phyloP scores from a whole-genome alignment of 495 filamentous ascomycete species.

The Penicillium macrosclerotiorum region DNA sequence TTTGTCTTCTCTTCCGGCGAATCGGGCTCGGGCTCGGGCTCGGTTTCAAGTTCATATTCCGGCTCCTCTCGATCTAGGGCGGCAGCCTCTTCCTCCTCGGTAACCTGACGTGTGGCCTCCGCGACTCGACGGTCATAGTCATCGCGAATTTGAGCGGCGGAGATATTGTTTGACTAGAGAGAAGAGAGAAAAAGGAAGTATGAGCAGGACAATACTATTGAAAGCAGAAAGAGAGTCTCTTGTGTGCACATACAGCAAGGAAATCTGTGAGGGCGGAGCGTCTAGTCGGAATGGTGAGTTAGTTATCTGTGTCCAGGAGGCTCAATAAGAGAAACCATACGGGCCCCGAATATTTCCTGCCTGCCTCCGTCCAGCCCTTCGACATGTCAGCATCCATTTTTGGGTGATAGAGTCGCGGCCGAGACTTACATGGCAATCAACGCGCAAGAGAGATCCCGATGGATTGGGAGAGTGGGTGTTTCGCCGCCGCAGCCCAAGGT shows the following conservation, averaged over 20 bases:
- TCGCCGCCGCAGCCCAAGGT: slow-evolving; percentile 15
- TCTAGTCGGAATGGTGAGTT: slow-evolving; percentile 31
- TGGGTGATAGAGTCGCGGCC: not conserved
- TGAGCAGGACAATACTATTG: not conserved
- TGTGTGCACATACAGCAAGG: slow-evolving; percentile 57
- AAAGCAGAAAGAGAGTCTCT: not conserved
- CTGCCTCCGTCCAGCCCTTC: slow-evolving; percentile 41
- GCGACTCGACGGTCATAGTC: slow-evolving; percentile 55
- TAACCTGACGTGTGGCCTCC: slow-evolving; percentile 42
- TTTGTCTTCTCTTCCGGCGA: slow-evolving; percentile 51
- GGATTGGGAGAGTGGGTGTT: too few species aligned
- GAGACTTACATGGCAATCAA: slow-evolving; percentile 6
- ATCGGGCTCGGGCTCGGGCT: slow-evolving; percentile 26
- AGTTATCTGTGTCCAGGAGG: not conserved
- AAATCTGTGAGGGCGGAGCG: slow-evolving; percentile 82
- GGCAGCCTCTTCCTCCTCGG: slow-evolving; percentile 14
- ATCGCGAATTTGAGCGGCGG: slow-evolving; percentile 71
- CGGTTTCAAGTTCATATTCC: slow-evolving; percentile 23
- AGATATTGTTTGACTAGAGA: slow-evolving; percentile 78
- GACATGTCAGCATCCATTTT: slow-evolving; percentile 13
- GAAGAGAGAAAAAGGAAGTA: slow-evolving; percentile 11
- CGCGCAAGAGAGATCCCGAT: not conserved
- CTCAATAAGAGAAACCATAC: slow-evolving; percentile 37
- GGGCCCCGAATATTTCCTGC: slow-evolving; percentile 60
- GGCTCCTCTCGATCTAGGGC: slow-evolving; percentile 26